Evolutionary conservation across 257 asterid genomes (phyloP), one percentile per base, ranked within the genome.

Genomic region (Solanum clarkiae): DNA sequence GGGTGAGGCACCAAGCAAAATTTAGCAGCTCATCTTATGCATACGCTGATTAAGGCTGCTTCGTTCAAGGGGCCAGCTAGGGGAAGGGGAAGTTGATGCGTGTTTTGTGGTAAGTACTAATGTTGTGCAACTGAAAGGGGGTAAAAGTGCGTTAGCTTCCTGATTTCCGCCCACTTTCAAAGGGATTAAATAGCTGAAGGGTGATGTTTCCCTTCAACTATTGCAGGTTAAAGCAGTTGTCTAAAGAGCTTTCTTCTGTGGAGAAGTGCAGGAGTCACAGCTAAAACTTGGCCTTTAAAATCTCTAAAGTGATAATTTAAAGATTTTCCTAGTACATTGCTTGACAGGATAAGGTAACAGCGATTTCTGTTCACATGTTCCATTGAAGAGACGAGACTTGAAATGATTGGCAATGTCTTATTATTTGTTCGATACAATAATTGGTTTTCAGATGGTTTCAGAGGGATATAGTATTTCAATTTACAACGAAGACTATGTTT

Each of bases 1-100:
- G 98, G 99, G 72, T 82, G 47, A 90, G 89, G 88, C 86, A 9
- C 45, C 80, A 26, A 16, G 4, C 45, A 51, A 77, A 77, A 16
- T 77, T 55, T 53, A 77, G 82, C 63, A 77, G 82, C 82, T 24
- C 63, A 77, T 77, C 82, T 51, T 77, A 77, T 51, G 26, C 26
- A 51, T 77, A 26, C 1, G 10, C 82, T 77, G 63, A 77, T 26
- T 77, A 77, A 77, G 24, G 16, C 22, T 12, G 26, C 14, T 4
- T 77, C 7, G 24, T 51, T 24, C 82, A 77, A 77, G 82, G 62
- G 17, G 22, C 20, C 13, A 47, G 20, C 81, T 47, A 47, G 40
- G 81, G 57, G 82, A 15, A 75, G 32, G 57, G 57, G 63, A 51
- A 77, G 47, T 26, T 26, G 45, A 45, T 5, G 16, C 10, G n/a